Evolutionary conservation across 306 rosid species (phyloP).

Genomic region (Acacia acuminata): DNA sequence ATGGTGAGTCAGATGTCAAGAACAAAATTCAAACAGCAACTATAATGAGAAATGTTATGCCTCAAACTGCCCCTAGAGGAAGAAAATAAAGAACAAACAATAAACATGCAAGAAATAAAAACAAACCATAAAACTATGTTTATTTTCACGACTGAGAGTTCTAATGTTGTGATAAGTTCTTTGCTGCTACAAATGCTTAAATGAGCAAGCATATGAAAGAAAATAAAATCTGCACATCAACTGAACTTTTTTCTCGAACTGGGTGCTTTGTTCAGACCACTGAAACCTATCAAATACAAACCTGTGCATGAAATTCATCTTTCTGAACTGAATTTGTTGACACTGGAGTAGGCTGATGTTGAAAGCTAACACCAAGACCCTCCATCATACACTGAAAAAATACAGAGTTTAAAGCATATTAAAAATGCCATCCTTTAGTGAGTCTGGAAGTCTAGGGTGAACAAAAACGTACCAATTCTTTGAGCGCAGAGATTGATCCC

Average conservation of each 20-base stretch:
- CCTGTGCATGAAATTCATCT: conserved; percentile 93
- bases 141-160: not conserved
- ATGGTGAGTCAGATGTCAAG: conserved; percentile 1
- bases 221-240: conserved; percentile 7
- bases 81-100: not conserved
- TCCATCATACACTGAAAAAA: conserved; percentile 76
- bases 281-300: conserved; percentile 38
- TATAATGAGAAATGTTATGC: not conserved
- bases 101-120: not conserved
- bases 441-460: not conserved
- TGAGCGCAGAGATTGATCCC: conserved; percentile 62
- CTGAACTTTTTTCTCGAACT: not conserved
- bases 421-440: not conserved
- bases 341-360: conserved; percentile 54
- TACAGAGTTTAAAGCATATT: conserved; percentile 31
- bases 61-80: not conserved
- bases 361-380: conserved; percentile 74
- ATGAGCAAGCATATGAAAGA: not conserved
- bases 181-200: not conserved
- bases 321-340: conserved; percentile 57
- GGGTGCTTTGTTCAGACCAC: conserved; percentile 25
- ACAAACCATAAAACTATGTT: not conserved
- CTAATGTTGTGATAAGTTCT: not conserved
- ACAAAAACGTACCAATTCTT: conserved; percentile 57
- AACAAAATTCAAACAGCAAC: conserved; percentile 5